Percentiles rank a stretch among this genome's conserved stretches.
phyloP scores from a whole-genome alignment of 805 yeast species.

The Wickerhamomyces pijperi region DNA sequence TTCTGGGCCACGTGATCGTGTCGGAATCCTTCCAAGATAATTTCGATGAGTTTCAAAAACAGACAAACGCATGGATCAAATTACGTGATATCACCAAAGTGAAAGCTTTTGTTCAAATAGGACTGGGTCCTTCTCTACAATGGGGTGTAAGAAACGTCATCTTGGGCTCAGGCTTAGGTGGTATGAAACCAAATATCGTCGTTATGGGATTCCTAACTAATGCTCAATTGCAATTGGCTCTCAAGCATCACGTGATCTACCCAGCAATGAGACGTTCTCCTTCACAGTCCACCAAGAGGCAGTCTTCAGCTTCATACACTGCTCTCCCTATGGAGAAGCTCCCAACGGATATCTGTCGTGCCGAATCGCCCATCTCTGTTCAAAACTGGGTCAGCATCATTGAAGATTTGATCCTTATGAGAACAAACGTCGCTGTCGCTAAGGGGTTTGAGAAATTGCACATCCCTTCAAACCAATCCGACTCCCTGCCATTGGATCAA shows the following conservation, averaged over 20 bases:
- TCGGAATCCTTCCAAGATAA: constrained; percentile 51
- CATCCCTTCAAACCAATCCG: constrained; percentile 41
- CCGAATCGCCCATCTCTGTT: constrained; percentile 57
- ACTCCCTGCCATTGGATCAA: constrained; percentile 18
- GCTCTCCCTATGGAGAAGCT: constrained; percentile 27
- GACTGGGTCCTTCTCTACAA: constrained; percentile 73
- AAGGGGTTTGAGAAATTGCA: constrained; percentile 65
- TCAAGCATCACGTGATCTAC: constrained; percentile 19
- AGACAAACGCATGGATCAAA: constrained; percentile 73
- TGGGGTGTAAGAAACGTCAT: constrained; percentile 95
- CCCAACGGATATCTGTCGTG: constrained; percentile 73
- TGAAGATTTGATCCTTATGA: constrained; percentile 82
- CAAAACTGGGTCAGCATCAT: constrained; percentile 86
- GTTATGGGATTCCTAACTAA: constrained; percentile 83
- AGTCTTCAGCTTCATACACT: no score
- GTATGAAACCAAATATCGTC: constrained; percentile 94
- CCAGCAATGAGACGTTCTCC: no score
- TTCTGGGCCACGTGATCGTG: constrained; percentile 84
- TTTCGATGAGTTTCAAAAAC: constrained; percentile 57
- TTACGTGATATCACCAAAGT: constrained; percentile 67
- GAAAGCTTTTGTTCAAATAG: constrained; percentile 91
- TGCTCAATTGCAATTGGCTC: no score
- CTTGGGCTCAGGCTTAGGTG: constrained; percentile 94
- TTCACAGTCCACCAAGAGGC: no score
- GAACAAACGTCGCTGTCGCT: constrained; percentile 88